Conservation (phyloP, 768 basidiomycete genomes). For the Saitozyma podzolica region DNA sequence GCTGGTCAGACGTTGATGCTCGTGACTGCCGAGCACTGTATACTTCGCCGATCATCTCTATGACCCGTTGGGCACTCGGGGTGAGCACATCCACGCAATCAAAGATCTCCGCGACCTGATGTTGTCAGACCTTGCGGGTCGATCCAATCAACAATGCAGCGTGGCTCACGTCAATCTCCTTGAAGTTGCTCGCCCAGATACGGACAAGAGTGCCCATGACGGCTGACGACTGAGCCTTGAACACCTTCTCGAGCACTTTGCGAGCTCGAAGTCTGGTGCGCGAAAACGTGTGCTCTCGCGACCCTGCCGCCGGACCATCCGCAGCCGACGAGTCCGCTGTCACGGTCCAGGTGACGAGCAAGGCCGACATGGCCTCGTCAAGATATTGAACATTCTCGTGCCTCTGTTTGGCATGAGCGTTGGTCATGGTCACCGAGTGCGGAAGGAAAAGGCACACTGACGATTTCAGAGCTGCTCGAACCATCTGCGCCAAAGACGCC, state of each 20-base stretch:
- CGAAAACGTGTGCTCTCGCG: conserved; percentile 59
- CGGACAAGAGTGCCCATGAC: conserved; percentile 80
- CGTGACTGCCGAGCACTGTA: neutral
- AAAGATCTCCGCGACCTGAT: conserved; percentile 55
- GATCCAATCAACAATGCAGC: neutral
- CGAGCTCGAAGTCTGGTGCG: conserved; percentile 70
- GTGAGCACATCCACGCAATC: conserved; percentile 80
- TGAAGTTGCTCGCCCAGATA: conserved; percentile 67
- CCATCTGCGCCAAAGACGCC: conserved; percentile 81
- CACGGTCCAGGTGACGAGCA: conserved; percentile 71
- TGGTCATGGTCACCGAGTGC: neutral
- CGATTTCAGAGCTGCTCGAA: conserved; percentile 22
- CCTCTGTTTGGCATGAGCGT: conserved; percentile 55
- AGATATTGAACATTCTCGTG: conserved; percentile 70
- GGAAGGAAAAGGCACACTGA: neutral
- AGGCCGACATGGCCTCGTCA: conserved; percentile 74
- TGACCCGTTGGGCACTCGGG: conserved; percentile 78
- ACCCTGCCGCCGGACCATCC: conserved; percentile 6
- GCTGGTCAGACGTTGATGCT: conserved; percentile 4
- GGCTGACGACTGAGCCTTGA: conserved; percentile 74
- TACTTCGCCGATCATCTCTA: conserved; percentile 85
- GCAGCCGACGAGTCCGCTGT: conserved; percentile 6
- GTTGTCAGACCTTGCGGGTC: neutral
- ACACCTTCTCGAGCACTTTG: conserved; percentile 79
- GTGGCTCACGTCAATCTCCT: conserved; percentile 42